Conservation (phyloP, 1,284 basidiomycete species). For the Cystobasidium sp. region DNA sequence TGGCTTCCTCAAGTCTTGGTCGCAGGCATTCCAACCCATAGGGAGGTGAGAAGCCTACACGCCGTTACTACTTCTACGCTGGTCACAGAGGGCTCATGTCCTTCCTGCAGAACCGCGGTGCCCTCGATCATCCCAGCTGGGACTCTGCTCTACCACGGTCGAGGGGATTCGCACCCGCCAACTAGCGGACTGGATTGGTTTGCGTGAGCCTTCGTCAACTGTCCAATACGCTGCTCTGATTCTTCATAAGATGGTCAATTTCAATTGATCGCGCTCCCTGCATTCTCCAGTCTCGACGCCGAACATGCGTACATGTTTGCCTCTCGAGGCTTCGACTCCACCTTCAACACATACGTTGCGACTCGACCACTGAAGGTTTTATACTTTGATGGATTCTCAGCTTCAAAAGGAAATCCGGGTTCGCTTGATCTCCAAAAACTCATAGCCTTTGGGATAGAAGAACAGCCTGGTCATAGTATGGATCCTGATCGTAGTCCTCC, state of each 20-base stretch:
- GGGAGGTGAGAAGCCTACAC: conserved; percentile 11
- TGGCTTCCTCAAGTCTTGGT: conserved; percentile 24
- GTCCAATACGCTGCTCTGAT: neutral
- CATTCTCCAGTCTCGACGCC: neutral
- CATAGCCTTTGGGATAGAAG: neutral
- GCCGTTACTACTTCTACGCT: neutral
- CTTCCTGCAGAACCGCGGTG: neutral
- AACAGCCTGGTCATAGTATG: too few relatives aligned
- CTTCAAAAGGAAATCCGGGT: conserved; percentile 29
- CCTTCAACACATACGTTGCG: conserved; percentile 26
- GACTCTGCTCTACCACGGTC: conserved; percentile 5
- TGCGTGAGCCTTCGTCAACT: conserved; percentile 8
- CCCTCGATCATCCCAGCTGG: conserved; percentile 12
- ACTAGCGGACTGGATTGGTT: conserved; percentile 14
- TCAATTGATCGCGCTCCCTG: neutral
- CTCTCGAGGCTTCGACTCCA: conserved; percentile 1
- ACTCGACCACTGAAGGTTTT: conserved; percentile 4
- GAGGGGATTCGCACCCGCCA: neutral
- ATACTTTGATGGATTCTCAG: conserved; percentile 23
- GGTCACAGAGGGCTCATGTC: neutral
- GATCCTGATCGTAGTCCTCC: neutral
- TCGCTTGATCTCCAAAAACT: conserved; percentile 16
- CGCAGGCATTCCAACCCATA: conserved; percentile 16
- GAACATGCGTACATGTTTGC: conserved; percentile 28
- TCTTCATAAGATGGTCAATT: neutral